Base-by-base conservation (phyloP, 495 filamentous ascomycete species). In the Aspergillus cristatus region DNA sequence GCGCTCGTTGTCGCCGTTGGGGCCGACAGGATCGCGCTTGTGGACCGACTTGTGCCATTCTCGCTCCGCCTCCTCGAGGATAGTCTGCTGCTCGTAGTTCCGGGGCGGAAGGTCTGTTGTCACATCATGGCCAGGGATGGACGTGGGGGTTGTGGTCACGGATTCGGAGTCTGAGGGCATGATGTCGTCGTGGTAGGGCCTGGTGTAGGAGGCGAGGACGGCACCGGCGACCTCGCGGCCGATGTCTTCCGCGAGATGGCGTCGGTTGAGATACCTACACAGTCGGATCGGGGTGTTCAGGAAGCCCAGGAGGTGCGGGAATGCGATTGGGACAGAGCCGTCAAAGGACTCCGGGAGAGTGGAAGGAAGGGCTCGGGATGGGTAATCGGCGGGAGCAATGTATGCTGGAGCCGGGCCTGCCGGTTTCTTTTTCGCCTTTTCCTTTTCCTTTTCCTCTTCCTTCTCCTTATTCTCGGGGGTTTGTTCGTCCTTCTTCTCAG, bases 271-370 rank as follows among this genome's bases (percentile, higher is more conserved):
- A 71, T 86, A 99, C 32, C 91, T 86, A 51, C 84, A 84, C 35
- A 96, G 54, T 25, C 91, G 78, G 45, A 77, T 84, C 0, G 86
- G 86, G 0, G 88, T 96, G 61, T 93, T 90, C 33, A 88, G 61
- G 67, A 99, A 93, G 41, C 91, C 91, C 18, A 99, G 82, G 34
- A 97, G 73, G 53, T 96, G 88, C 0, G 91, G 91, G 58, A 94
- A 81, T 28, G 70, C 63, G 30, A 99, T 71, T 6, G 81, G 72
- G n/a, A 70, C 63, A 12, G 80, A 78, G 24, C 86, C 87, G 22
- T 67, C 64, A 36, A 82, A 58, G 3, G 75, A 63, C 16, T 62
- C 46, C 2, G 88, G 89, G 18, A 82, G 62, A 14, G 68, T 55
- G 14, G 70, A 48, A 1, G 87, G 75, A 20, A 82, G 71, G 24